A percentile compares a stretch with the other conserved stretches of the same genome.
phyloP scores from a whole-genome alignment of 176 grass and related monocot genomes.

The Guadua angustifolia region DNA sequence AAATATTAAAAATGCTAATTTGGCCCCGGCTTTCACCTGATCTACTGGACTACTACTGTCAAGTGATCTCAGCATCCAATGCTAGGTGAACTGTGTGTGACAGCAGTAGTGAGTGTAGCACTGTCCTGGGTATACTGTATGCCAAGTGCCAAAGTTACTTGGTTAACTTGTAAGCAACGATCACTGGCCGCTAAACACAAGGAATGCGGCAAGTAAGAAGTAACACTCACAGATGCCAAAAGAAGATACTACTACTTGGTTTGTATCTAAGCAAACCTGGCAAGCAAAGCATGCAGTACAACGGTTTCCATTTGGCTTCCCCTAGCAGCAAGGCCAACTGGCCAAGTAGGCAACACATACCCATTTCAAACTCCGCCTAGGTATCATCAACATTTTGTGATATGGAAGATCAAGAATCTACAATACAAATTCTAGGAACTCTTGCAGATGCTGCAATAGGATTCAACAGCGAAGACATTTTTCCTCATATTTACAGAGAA shows the following conservation, averaged over 20 bases:
- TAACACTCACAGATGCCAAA: no score
- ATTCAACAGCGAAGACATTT: not conserved
- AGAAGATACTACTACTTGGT: not conserved
- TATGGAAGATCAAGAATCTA: not conserved
- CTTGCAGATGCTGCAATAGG: not conserved
- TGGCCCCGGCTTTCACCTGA: not conserved
- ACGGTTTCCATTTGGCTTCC: not conserved
- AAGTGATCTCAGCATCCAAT: conserved; percentile 48
- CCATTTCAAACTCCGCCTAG: not conserved
- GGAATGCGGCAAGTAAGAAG: conserved; percentile 16
- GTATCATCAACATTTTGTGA: not conserved
- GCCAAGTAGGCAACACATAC: not conserved
- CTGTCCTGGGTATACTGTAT: not conserved
- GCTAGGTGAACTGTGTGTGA: not conserved
- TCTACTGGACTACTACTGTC: conserved; percentile 9
- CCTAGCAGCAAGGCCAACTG: not conserved
- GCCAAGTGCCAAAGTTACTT: not conserved
- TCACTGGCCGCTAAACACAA: not conserved
- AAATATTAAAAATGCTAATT: no score
- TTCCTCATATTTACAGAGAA: conserved; percentile 54
- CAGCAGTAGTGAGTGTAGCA: not conserved
- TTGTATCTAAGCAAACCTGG: conserved; percentile 22
- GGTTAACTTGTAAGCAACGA: conserved; percentile 43
- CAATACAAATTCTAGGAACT: not conserved
- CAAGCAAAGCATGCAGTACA: not conserved